Base-by-base conservation (phyloP, 345 rosid genomes). In the Brassica juncea region DNA sequence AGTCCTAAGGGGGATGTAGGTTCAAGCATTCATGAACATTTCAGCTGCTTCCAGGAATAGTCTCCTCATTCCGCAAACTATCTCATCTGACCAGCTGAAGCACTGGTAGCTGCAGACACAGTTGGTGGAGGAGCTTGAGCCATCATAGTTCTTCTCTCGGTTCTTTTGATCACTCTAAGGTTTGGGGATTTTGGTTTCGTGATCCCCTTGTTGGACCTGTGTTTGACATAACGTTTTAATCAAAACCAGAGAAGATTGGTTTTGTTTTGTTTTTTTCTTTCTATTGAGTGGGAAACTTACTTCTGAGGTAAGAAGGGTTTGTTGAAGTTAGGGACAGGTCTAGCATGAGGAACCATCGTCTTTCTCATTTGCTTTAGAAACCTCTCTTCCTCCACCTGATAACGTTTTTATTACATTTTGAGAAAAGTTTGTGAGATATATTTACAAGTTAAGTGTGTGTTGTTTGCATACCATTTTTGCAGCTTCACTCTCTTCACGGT, bases 401-500 rank as follows among this genome's bases (percentile, higher is more conserved):
- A 19, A 19, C 21, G 21, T 39, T 42, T n/a, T 62, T 14, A 8
- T 73, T 37, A 63, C n/a, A 27, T 37, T 32, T 49, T 70, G 9
- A 23, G 39, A 21, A 49, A 23, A 39, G 9, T 37, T 55, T 65
- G 5, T 39, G 27, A 35, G 30, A 5, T 32, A 61, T 70, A 2
- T 49, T 9, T 69, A 8, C 11, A 32, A 70, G 65, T 47, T 30
- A 21, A 54, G 66, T n/a, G 14, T 16, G 57, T 12, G 28, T 10
- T 9, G 52, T 49, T 25, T 73, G 70, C 55, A 42, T 89, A 93
- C 99, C 97, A 90, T 92, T 70, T 77, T 88, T 10, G 88, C 94
- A 65, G 94, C 86, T 79, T 96, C 98, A 66, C 86, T 93, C 82
- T 96, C 99, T 77, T 96, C 98, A 81, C 99, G 86, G 80, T 89